Base-by-base conservation (phyloP, 2,329 filamentous ascomycete genomes). In the Cyanodermella asteris region DNA sequence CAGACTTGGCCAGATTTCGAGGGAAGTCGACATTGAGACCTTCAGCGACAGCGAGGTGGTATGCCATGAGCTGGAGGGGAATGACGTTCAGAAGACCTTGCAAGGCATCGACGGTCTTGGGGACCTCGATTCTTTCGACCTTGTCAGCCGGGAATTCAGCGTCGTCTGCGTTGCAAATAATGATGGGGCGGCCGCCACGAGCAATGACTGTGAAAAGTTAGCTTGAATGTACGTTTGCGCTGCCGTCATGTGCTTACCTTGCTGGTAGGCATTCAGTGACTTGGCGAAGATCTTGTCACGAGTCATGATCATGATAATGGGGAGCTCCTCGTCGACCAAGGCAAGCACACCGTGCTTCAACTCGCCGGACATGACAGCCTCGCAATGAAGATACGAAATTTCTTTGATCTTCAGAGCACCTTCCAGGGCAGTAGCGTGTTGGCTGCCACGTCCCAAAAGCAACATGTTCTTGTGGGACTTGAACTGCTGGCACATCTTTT, bases 371-470 rank as follows among this genome's bases (percentile, higher is more conserved):
- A 97, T 97, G 61, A 97, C 87, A 41, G 87, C 87, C 59, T 97
- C 87, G 54, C 87, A 97, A 56, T 97, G 87, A 31, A 97, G 76
- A 55, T 97, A 97, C 11, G 84, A 94, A 43, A 97, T 97, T 59
- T 97, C 87, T 68, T 97, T 97, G 55, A 97, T 97, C 65, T 97
- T 97, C 39, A 97, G 64, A 24, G 87, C 87, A 55, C 80, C 87
- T 61, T 97, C 87, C 13, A 97, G 70, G 28, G 87, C 87, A 41
- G 87, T 97, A 31, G 84, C 82, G 61, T 82, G 91, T 57, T 97
- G 87, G 47, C 80, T 80, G 39, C 87, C 87, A 61, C 87, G 77
- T 32, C 87, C 87, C 32, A 97, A 66, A 27, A 97, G 68, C 33
- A 97, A 63, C 42, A 97, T 56, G 36, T 77, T 90, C 70, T 94